These are phyloP conservation scores for Senecio squalidus DNA, from an alignment of 140 eudicot genomes.

Conservation along the genomic window DNA sequence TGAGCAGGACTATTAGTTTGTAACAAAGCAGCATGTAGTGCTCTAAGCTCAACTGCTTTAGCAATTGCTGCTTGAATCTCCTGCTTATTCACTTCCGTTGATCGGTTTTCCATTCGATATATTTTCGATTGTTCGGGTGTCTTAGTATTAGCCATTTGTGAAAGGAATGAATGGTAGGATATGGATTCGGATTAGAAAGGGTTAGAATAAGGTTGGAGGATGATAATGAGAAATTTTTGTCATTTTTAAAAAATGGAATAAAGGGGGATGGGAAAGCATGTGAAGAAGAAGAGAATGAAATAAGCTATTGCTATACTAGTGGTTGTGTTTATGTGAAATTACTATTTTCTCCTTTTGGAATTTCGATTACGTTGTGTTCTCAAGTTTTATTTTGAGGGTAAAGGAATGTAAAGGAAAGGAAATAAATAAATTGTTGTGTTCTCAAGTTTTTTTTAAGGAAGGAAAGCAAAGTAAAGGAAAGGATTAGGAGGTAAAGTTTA, in stretches of 20 bases:
- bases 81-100: conserved; percentile 40
- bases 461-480: no score
- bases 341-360: no score
- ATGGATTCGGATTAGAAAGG: neutral
- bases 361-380: no score
- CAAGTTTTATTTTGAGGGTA: no score
- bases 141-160: conserved; percentile 27
- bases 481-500: no score
- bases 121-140: conserved; percentile 4
- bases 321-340: no score
- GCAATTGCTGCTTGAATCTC: conserved; percentile 87
- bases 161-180: neutral
- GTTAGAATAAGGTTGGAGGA: neutral
- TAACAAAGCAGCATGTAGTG: conserved; percentile 79
- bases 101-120: conserved; percentile 6
- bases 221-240: no score
- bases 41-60: conserved; percentile 91
- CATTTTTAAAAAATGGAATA: conserved; percentile 28
- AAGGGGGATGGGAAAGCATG: conserved; percentile 27
- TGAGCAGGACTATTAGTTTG: conserved; percentile 52
- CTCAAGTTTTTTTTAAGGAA: no score
- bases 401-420: no score
- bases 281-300: no score
- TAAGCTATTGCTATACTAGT: no score
- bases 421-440: no score